Percentiles rank a stretch among this genome's conserved stretches.
Conservation (phyloP, 352 stramenopile species). For the Phytophthora uliginosa region DNA sequence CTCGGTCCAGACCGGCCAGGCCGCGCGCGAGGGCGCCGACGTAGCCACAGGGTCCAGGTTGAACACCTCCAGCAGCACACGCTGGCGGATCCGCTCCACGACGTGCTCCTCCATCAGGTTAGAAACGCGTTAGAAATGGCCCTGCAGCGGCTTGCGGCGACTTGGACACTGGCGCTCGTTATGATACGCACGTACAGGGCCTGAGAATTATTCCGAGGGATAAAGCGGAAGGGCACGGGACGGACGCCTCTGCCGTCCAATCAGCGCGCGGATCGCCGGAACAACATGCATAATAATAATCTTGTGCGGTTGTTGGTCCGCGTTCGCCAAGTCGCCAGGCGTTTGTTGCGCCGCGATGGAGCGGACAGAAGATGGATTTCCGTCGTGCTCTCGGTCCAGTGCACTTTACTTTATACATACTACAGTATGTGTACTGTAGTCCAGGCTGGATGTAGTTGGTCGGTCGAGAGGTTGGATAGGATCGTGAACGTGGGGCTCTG, state of each 20-base stretch:
- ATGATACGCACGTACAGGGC: not conserved
- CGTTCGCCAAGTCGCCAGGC: not conserved
- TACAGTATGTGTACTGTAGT: not conserved
- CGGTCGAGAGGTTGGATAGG: not conserved
- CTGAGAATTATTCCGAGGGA: conserved; percentile 5
- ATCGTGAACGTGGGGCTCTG: not conserved
- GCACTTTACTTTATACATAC: not conserved
- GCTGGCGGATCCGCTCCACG: conserved; percentile 52
- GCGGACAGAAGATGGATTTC: not conserved
- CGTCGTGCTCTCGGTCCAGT: not conserved
- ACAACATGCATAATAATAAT: not conserved
- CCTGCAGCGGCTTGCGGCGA: not conserved
- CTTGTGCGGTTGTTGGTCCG: not conserved
- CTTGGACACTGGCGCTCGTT: conserved; percentile 5
- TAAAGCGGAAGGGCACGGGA: not conserved
- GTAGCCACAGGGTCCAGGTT: conserved; percentile 64
- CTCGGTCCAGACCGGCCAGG: conserved; percentile 41
- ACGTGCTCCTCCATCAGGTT: conserved; percentile 36
- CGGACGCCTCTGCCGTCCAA: not conserved
- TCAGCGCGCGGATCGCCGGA: not conserved
- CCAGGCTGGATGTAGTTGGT: not conserved
- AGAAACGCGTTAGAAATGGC: conserved; percentile 14
- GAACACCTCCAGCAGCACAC: conserved; percentile 68
- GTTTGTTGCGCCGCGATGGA: not conserved
- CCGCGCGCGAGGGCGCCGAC: conserved; percentile 45